These are phyloP conservation scores for Kwoniella dendrophila DNA, from an alignment of 768 basidiomycete genomes.

Conservation along the genomic window DNA sequence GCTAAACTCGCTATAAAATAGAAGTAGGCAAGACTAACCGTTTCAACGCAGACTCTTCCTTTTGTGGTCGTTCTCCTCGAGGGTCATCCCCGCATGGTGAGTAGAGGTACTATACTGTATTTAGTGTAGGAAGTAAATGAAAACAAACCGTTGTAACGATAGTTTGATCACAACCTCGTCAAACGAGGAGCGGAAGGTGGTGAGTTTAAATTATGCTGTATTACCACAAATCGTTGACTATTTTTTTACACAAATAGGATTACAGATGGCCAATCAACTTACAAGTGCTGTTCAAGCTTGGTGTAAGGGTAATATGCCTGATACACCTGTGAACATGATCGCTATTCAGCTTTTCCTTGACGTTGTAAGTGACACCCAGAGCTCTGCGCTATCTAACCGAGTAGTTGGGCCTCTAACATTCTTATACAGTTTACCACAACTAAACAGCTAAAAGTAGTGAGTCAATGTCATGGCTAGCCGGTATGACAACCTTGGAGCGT, in stretches of 20 bases:
- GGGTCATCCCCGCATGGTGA: conserved; percentile 28
- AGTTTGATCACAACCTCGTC: conserved; percentile 23
- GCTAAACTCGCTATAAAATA: background rate
- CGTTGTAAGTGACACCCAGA: conserved; percentile 31
- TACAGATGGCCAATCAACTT: conserved; percentile 1
- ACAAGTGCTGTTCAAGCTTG: background rate
- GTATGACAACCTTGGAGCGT: background rate
- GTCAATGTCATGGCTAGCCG: background rate
- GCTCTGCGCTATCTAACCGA: background rate
- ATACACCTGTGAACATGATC: background rate
- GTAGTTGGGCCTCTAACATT: background rate
- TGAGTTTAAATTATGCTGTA: conserved; percentile 1
- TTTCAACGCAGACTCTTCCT: background rate
- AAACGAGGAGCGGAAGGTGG: conserved; percentile 6
- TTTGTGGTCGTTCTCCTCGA: conserved; percentile 27
- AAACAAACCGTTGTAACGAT: too few relatives aligned
- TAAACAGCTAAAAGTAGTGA: conserved; percentile 22
- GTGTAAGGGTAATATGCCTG: conserved; percentile 4
- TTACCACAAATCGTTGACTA: background rate
- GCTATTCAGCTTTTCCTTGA: conserved; percentile 30
- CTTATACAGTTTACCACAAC: background rate
- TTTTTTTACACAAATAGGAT: conserved; percentile 3
- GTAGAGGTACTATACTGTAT: background rate
- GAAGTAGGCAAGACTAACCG: background rate
- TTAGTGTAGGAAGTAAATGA: too few relatives aligned